These are phyloP conservation scores for Colletotrichum incanum DNA, from an alignment of 2,329 filamentous ascomycete species.

Conservation along the genomic window DNA sequence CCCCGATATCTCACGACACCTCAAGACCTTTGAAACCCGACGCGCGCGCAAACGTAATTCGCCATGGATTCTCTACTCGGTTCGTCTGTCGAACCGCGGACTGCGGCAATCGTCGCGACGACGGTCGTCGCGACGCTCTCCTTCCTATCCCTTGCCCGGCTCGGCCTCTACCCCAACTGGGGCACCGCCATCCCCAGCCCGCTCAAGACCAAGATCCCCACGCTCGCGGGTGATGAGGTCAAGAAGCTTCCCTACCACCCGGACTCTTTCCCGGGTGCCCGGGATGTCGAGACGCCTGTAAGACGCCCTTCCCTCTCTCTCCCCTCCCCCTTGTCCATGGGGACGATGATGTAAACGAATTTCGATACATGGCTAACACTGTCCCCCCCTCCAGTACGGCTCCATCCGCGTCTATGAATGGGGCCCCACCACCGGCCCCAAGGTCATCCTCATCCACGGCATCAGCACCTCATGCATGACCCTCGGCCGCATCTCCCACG, in stretches of 20 bases:
- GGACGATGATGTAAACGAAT: neutral
- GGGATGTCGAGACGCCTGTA: conserved; percentile 80
- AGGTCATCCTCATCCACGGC: conserved; percentile 85
- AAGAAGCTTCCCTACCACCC: conserved; percentile 71
- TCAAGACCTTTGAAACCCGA: neutral
- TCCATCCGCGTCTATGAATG: conserved; percentile 86
- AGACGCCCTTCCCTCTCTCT: conserved; percentile 44
- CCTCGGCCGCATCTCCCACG: conserved; percentile 76
- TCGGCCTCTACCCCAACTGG: conserved; percentile 58
- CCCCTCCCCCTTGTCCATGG: neutral
- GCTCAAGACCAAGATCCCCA: conserved; percentile 58
- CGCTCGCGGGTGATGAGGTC: conserved; percentile 55
- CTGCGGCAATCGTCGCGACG: conserved; percentile 55
- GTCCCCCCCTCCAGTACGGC: conserved; percentile 69
- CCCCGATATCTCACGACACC: neutral
- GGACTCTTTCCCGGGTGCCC: conserved; percentile 78
- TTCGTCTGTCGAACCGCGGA: conserved; percentile 46
- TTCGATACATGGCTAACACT: conserved; percentile 14
- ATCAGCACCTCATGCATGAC: conserved; percentile 88
- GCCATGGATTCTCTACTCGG: conserved; percentile 51
- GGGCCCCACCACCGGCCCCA: conserved; percentile 80
- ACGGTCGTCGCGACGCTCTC: conserved; percentile 60
- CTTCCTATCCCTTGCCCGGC: conserved; percentile 54
- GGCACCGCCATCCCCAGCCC: conserved; percentile 61
- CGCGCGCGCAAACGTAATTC: neutral